Conservation (phyloP, 2,329 filamentous ascomycete species). For the Hymenoscyphus occultus region DNA sequence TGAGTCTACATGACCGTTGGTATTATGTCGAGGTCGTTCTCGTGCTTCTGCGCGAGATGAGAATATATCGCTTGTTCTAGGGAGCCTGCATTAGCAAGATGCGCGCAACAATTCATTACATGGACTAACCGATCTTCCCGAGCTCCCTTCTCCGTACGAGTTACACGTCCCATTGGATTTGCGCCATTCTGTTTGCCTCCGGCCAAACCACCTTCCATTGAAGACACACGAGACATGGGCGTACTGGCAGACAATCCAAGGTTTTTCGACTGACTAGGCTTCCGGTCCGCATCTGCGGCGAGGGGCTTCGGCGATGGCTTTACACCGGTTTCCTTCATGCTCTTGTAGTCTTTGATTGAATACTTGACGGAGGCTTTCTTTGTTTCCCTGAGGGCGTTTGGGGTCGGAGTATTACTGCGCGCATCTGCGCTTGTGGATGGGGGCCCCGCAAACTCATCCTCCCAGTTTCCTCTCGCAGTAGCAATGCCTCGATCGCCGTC, state of each 20-base stretch:
- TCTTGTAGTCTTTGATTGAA: constrained; percentile 36
- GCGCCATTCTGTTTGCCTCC: constrained; percentile 27
- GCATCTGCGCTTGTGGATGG: constrained; percentile 22
- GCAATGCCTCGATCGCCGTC: constrained; percentile 30
- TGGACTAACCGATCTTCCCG: constrained; percentile 16
- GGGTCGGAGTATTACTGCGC: constrained; percentile 33
- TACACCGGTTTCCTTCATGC: constrained; percentile 31
- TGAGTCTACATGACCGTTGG: constrained; percentile 23
- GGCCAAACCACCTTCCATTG: constrained; percentile 23
- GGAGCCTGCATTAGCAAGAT: constrained; percentile 15
- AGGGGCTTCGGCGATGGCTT: constrained; percentile 26
- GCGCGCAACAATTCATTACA: not conserved
- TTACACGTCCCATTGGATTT: constrained; percentile 4
- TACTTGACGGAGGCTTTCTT: constrained; percentile 34
- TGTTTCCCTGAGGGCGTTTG: constrained; percentile 25
- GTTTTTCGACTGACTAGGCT: constrained; percentile 22
- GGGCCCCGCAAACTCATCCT: constrained; percentile 29
- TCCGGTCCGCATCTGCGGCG: constrained; percentile 15
- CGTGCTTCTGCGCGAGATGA: constrained; percentile 16
- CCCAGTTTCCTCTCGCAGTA: constrained; percentile 30
- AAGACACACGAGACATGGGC: constrained; percentile 27
- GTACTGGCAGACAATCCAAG: constrained; percentile 22
- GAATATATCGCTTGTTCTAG: constrained; percentile 18
- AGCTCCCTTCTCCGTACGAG: constrained; percentile 10
- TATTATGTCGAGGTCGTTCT: constrained; percentile 15